Percentiles rank a stretch among this genome's conserved stretches.
phyloP scores from a whole-genome alignment of 345 rosid species.

The Erucastrum elatum region DNA sequence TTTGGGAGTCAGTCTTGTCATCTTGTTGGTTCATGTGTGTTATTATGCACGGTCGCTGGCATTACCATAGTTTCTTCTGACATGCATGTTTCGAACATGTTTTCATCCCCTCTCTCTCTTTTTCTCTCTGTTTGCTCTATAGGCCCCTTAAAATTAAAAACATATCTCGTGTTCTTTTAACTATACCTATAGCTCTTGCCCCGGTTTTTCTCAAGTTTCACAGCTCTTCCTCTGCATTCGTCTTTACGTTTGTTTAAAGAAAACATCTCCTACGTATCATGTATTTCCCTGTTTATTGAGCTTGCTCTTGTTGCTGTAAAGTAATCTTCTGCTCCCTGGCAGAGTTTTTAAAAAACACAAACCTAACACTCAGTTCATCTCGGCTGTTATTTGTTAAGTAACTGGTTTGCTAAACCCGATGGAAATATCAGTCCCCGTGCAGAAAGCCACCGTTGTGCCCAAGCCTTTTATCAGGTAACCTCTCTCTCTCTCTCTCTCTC shows the following conservation, averaged over 20 bases:
- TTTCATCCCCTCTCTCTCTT: neutral
- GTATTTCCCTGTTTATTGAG: neutral
- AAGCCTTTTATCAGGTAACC: slow-evolving; percentile 40
- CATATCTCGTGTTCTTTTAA: neutral
- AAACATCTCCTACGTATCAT: neutral
- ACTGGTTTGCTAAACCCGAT: slow-evolving; percentile 14
- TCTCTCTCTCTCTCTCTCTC: neutral
- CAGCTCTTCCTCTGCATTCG: neutral
- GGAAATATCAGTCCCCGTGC: slow-evolving; percentile 27
- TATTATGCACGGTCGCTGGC: neutral
- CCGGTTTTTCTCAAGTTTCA: neutral
- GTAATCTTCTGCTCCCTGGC: neutral
- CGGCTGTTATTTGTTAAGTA: neutral
- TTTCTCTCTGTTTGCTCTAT: neutral
- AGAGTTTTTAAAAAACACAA: neutral
- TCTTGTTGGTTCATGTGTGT: neutral
- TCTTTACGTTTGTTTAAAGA: neutral
- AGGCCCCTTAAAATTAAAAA: neutral
- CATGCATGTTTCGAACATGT: neutral
- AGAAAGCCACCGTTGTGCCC: slow-evolving; percentile 35
- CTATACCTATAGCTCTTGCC: neutral
- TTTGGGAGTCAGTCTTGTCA: neutral
- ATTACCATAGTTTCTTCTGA: neutral
- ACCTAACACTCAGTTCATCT: neutral
- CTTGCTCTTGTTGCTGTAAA: neutral